These are phyloP conservation scores for Crithidia fasciculata DNA, from an alignment of 208 protist species.

Conservation along the genomic window DNA sequence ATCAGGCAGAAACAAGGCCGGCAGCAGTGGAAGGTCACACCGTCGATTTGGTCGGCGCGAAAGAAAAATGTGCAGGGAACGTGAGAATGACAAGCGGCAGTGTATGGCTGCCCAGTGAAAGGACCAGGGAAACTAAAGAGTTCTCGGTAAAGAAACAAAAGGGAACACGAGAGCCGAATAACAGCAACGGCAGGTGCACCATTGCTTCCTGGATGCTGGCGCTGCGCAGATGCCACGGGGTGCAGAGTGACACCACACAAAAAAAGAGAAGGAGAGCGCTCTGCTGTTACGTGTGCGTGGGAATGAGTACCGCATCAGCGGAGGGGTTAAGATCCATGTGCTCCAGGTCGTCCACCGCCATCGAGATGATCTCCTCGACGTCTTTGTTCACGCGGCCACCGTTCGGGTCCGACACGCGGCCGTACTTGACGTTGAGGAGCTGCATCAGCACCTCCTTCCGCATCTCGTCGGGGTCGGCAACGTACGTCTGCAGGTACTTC, in stretches of 20 bases:
- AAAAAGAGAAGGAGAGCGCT: background rate
- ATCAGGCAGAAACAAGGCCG: too few species aligned
- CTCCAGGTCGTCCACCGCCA: slow-evolving; percentile 81
- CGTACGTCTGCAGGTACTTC: slow-evolving; percentile 79
- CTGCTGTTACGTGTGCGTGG: slow-evolving; percentile 67
- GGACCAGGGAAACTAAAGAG: too few species aligned
- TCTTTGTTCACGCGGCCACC: slow-evolving; percentile 75
- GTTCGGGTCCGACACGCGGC: slow-evolving; percentile 68
- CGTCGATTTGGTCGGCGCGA: background rate
- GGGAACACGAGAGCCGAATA: too few species aligned
- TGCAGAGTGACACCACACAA: slow-evolving; percentile 6
- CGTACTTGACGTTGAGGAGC: slow-evolving; percentile 82
- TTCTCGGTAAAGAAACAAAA: too few species aligned
- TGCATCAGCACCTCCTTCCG: slow-evolving; percentile 86
- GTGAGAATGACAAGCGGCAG: background rate
- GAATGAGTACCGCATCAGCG: slow-evolving; percentile 58
- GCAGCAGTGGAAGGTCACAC: too few species aligned
- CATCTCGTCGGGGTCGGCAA: slow-evolving; percentile 80
- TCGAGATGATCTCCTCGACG: slow-evolving; percentile 85
- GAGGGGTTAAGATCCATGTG: slow-evolving; percentile 70
- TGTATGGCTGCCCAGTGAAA: background rate
- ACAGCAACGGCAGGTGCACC: too few species aligned
- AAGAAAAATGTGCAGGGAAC: background rate
- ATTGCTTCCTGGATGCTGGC: too few species aligned
- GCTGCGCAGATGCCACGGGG: too few species aligned